Evolutionary conservation across 306 rosid genomes (phyloP), one percentile per base, ranked within the genome.

Genomic region (Cucurbita argyrosperma): DNA sequence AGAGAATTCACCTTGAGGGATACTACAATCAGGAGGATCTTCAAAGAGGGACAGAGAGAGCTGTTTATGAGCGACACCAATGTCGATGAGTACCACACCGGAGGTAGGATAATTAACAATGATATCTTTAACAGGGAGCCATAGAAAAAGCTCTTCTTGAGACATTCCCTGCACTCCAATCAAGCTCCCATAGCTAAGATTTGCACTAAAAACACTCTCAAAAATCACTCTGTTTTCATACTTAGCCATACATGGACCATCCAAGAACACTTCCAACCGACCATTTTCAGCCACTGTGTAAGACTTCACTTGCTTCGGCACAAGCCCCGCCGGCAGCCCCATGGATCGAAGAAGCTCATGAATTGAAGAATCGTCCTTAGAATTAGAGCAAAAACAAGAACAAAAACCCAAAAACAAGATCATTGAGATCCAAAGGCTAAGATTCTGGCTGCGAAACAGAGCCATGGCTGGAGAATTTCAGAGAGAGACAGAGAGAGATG

Each of bases 111-210:
- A 92, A 74, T 82, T 81, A 7, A 93, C 96, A 10, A 90, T 84
- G 77, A 90, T 93, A 68, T 90, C 96, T 59, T 88, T 93, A n/a
- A 93, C 89, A 0, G 96, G 96, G 2, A 93, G 86, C 98, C 96
- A 93, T 0, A 93, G 79, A 54, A 93, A 90, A 2, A 93, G 88
- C 84, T 93, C 98, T 65, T 93, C 96, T 10, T 93, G 98, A 40
- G 90, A 76, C 4, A 93, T 74, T 54, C 97, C 98, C 80, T 86
- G 82, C 0, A 93, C 91, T 18, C 93, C 96, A 9, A 86, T 90
- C 76, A 90, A 89, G 58, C 96, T 89, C 3, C 98, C 96, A 30
- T 86, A 93, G 75, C 88, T 90, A 70, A 90, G 93, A 72, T 93
- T 90, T 5, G 98, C 96, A 15, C 87, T 86, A 37, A 92, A 76